Evolutionary conservation across 1,284 basidiomycete genomes (phyloP), one percentile per base, ranked within the genome.

Genomic region (Trametes pubescens): DNA sequence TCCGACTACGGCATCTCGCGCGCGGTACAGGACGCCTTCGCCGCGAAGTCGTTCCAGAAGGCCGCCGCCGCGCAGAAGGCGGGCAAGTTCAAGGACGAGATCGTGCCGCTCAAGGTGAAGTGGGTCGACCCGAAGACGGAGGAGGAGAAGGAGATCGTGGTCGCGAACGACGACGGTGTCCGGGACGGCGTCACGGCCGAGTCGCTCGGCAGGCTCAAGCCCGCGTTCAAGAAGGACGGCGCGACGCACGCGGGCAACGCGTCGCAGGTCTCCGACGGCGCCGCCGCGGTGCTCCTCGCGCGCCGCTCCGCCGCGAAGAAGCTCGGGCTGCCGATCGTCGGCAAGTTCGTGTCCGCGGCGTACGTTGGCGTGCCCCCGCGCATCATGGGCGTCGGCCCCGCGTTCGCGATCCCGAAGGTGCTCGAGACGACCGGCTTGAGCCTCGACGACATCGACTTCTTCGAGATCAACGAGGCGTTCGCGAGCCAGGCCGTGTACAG

Each of bases 251-350:
- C 97, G 52, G 91, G 90, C 40, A 98, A 96, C 78, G 94, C 96
- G 1, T 96, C 93, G 26, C 96, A 98, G 77, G 89, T 99, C 52
- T 96, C 95, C n/a, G 98, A 99, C 74, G 97, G 97, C 66, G 97
- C 97, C 24, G 95, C 96, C 53, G 96, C 96, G 0, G 96, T 99
- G 54, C 80, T 99, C 60, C 89, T 99, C 62, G 86, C 94, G 38
- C 87, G 95, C 65, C 89, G 97, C 61, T 93, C 91, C 32, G 86
- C 91, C 40, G 97, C 97, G 21, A 91, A 93, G 79, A 92, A 91
- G 74, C 90, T 97, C 66, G 92, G 94, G 48, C 85, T 99, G 43
- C 95, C 95, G 51, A 92, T 99, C 74, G 67, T 97, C 62, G 98
- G 94, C 80, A 99, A 99, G 82, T 99, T 89, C 76, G 89, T 96